Evolutionary conservation across 768 basidiomycete genomes (phyloP).

Genomic region (Aureoboletus auriporus): DNA sequence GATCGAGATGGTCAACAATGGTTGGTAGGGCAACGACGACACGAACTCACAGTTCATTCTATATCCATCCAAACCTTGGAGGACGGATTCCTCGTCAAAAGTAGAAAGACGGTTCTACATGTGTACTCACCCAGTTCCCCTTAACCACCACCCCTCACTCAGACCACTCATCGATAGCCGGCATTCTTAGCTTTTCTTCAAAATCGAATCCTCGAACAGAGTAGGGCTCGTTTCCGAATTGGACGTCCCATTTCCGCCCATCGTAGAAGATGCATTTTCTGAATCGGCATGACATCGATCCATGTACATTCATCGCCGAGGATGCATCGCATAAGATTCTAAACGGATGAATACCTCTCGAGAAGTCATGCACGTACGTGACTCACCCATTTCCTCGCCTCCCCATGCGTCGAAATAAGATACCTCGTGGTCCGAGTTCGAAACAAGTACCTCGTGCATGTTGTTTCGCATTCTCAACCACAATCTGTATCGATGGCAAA

Average conservation of each 20-base stretch:
- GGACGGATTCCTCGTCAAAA: not conserved
- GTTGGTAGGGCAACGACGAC: not conserved
- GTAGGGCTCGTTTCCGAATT: slow-evolving; percentile 20
- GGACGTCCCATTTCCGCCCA: too few species aligned
- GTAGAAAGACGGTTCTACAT: too few species aligned
- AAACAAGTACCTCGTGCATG: slow-evolving; percentile 56
- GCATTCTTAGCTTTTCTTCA: slow-evolving; percentile 75
- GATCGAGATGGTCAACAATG: too few species aligned
- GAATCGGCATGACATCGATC: slow-evolving; percentile 14
- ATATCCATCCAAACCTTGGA: slow-evolving; percentile 85
- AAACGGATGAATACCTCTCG: not conserved
- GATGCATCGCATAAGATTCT: slow-evolving; percentile 58
- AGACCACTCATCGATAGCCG: slow-evolving; percentile 86
- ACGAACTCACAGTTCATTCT: slow-evolving; percentile 80
- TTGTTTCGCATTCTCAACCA: slow-evolving; percentile 54
- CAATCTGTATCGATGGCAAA: slow-evolving; percentile 53
- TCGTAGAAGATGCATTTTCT: not conserved
- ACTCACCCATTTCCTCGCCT: slow-evolving; percentile 84
- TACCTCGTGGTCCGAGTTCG: slow-evolving; percentile 80
- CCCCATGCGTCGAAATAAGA: slow-evolving; percentile 84
- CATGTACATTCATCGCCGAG: slow-evolving; percentile 36
- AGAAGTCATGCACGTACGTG: not conserved
- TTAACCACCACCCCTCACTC: slow-evolving; percentile 81
- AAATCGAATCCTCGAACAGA: slow-evolving; percentile 77
- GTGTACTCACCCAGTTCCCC: slow-evolving; percentile 70